A percentile compares a stretch with the other conserved stretches of the same genome.
Evolutionary conservation across 305 asterid genomes (phyloP).

Genomic region (Fraxinus platypoda): DNA sequence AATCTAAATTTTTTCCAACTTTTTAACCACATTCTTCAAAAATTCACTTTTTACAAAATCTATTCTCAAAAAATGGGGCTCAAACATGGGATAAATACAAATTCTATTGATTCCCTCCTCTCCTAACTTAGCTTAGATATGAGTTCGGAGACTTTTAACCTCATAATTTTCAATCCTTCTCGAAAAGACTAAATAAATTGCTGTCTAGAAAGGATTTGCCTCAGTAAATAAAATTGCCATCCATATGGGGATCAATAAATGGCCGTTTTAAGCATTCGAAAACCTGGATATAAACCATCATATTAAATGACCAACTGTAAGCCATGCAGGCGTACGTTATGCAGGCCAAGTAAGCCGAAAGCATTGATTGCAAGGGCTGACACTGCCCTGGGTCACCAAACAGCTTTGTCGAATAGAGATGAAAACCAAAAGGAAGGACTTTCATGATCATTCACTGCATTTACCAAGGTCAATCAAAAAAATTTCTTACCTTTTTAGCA

Average conservation of each 20-base stretch:
- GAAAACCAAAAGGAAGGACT: neutral
- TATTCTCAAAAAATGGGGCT: neutral
- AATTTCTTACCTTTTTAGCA: conserved; percentile 50
- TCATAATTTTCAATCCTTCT: neutral
- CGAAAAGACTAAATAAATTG: neutral
- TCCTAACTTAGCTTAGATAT: neutral
- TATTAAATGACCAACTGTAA: neutral
- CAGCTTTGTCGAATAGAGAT: neutral
- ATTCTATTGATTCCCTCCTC: neutral
- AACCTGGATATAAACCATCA: neutral
- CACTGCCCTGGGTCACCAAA: neutral
- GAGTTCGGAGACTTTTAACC: neutral
- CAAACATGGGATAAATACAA: neutral
- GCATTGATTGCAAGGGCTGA: neutral
- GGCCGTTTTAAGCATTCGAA: neutral
- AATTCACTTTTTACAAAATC: neutral
- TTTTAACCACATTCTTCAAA: neutral
- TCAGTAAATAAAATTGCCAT: neutral
- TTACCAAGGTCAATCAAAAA: neutral
- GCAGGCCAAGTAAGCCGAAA: neutral
- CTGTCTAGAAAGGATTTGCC: neutral
- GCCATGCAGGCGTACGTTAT: neutral
- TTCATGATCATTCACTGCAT: neutral
- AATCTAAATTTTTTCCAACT: neutral
- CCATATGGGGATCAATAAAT: neutral